Conservation (phyloP, 2,329 filamentous ascomycete species). For the Fusarium vanettenii region DNA sequence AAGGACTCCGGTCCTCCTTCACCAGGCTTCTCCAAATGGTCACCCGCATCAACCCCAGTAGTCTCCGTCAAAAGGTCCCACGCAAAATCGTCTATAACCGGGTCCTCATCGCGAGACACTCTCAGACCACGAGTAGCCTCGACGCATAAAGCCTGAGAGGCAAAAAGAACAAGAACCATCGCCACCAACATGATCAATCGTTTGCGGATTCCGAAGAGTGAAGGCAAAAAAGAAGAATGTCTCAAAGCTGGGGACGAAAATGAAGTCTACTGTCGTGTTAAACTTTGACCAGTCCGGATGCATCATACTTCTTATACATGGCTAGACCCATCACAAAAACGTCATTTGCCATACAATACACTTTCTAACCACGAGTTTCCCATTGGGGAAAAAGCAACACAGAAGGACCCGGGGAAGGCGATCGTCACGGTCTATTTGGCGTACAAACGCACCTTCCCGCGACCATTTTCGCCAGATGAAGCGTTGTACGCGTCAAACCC, state of each 20-base stretch:
- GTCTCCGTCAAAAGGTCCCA: neutral
- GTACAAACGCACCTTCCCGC: neutral
- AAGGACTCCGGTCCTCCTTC: neutral
- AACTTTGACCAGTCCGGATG: neutral
- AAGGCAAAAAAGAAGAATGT: neutral
- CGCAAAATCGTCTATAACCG: neutral
- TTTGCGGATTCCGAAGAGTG: neutral
- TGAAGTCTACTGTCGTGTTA: neutral
- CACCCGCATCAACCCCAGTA: neutral
- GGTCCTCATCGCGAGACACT: neutral
- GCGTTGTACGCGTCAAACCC: neutral
- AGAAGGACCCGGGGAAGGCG: neutral
- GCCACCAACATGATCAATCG: neutral
- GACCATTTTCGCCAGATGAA: neutral
- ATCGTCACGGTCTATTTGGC: neutral
- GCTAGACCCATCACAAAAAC: neutral
- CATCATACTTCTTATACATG: neutral
- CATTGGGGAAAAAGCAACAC: neutral
- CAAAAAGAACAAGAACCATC: neutral
- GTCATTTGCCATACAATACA: neutral
- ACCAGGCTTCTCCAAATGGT: neutral
- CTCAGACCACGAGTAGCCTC: neutral
- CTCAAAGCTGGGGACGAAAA: neutral
- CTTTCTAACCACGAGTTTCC: neutral
- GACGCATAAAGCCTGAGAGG: neutral